phyloP scores from a whole-genome alignment of 106 monocot species.

The Allium fistulosum region DNA sequence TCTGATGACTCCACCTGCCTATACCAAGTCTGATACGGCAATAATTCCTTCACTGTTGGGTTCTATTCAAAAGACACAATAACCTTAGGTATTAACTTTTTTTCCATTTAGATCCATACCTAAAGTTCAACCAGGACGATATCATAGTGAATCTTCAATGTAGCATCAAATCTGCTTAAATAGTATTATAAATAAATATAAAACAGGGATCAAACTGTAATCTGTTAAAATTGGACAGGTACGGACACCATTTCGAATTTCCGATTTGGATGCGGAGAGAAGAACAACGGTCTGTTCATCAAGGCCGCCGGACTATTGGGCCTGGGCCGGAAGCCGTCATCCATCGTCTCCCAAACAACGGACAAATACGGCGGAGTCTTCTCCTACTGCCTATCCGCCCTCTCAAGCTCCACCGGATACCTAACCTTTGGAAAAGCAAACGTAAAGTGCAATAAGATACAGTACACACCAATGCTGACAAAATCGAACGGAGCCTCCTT shows the following conservation, averaged over 20 bases:
- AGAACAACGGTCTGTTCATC: background rate
- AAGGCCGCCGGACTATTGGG: constrained; percentile 11
- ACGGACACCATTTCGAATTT: constrained; percentile 15
- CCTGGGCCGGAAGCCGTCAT: constrained; percentile 9
- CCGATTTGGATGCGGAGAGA: constrained; percentile 33
- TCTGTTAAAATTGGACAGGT: too few species aligned
- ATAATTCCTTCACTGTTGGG: constrained; percentile 10
- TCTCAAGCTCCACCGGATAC: constrained; percentile 7
- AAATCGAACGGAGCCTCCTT: background rate
- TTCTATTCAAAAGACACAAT: constrained; percentile 18
- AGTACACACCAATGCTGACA: constrained; percentile 9
- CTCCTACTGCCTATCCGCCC: constrained; percentile 22
- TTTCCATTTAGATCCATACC: too few species aligned
- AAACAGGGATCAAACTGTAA: too few species aligned
- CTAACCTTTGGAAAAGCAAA: constrained; percentile 10
- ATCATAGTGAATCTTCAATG: too few species aligned
- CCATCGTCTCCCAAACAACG: constrained; percentile 6
- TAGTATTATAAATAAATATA: too few species aligned
- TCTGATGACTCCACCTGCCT: constrained; percentile 13
- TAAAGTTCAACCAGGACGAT: too few species aligned
- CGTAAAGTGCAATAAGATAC: background rate
- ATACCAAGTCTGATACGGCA: constrained; percentile 26
- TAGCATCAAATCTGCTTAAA: too few species aligned
- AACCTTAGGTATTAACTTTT: background rate
- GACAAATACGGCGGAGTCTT: constrained; percentile 4